A percentile compares a stretch with the other conserved stretches of the same genome.
These are phyloP conservation scores for Rhynchosporium secalis DNA, from an alignment of 2,329 filamentous ascomycete species.

Conservation along the genomic window DNA sequence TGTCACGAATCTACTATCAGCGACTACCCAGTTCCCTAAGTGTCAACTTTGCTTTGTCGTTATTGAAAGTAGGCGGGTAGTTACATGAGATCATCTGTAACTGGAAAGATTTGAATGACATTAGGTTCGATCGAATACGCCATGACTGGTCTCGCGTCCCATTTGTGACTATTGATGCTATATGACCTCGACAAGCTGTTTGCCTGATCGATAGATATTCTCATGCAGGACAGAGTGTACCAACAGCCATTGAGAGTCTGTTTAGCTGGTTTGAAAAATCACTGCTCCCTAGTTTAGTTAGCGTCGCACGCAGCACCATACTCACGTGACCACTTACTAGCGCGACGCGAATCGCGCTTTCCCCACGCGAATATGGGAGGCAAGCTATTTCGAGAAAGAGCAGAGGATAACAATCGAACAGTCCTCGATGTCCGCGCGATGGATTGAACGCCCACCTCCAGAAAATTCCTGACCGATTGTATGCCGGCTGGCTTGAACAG, in stretches of 20 bases:
- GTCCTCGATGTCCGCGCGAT: constrained; percentile 15
- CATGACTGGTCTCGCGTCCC: not conserved
- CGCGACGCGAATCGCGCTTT: constrained; percentile 14
- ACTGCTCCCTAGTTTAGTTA: not conserved
- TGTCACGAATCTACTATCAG: constrained; percentile 43
- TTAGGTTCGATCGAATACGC: constrained; percentile 8
- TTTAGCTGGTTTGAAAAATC: not conserved
- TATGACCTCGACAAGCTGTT: not conserved
- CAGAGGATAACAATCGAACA: constrained; percentile 9
- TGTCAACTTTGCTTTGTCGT: constrained; percentile 31
- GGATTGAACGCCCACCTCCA: constrained; percentile 25
- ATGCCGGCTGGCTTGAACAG: constrained; percentile 36
- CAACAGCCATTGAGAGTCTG: not conserved
- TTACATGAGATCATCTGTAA: constrained; percentile 26
- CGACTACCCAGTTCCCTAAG: constrained; percentile 41
- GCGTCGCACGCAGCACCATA: not conserved
- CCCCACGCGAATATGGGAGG: not conserved
- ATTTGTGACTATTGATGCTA: not conserved
- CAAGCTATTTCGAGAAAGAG: constrained; percentile 6
- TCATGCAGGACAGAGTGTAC: not conserved
- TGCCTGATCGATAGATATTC: not conserved
- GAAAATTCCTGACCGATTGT: constrained; percentile 31
- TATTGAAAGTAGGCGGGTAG: constrained; percentile 24
- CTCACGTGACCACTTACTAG: constrained; percentile 13
- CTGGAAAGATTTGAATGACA: constrained; percentile 32